Conservation (phyloP, 805 yeast genomes). For the Ogataea zsoltii region DNA sequence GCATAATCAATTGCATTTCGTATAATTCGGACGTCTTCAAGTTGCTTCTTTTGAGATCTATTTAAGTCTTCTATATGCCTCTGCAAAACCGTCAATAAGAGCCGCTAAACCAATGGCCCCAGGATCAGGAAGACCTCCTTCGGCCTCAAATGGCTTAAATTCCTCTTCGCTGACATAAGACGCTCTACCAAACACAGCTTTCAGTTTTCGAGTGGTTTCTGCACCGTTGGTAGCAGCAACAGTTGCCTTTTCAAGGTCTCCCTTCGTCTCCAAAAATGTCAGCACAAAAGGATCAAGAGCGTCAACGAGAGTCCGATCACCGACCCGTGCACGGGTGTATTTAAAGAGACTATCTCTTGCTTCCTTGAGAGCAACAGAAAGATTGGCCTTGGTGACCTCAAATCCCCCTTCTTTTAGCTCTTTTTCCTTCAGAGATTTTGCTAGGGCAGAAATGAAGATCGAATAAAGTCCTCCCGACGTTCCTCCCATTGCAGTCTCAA, state of each 20-base stretch:
- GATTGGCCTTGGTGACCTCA: constrained; percentile 30
- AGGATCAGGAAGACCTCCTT: constrained; percentile 86
- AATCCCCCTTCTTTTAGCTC: constrained; percentile 16
- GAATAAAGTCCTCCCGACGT: constrained; percentile 92
- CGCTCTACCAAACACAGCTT: constrained; percentile 89
- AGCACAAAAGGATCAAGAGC: constrained; percentile 83
- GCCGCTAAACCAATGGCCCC: constrained; percentile 81
- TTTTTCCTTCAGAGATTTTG: constrained; percentile 44
- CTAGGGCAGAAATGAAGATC: constrained; percentile 74
- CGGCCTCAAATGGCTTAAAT: constrained; percentile 46
- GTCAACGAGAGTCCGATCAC: constrained; percentile 85
- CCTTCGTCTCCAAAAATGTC: constrained; percentile 45
- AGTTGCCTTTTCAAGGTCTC: constrained; percentile 57
- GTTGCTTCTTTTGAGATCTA: no score
- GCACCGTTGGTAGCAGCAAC: constrained; percentile 73
- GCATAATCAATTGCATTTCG: no score
- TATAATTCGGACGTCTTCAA: no score
- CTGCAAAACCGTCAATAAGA: constrained; percentile 32
- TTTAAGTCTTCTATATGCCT: constrained; percentile 14
- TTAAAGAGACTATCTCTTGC: constrained; percentile 74
- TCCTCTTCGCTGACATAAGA: constrained; percentile 71
- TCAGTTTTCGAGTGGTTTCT: constrained; percentile 63
- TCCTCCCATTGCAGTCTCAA: constrained; percentile 88
- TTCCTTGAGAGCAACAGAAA: constrained; percentile 47
- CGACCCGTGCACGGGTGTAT: constrained; percentile 83